Conservation (phyloP, 2,329 filamentous ascomycete genomes). For the Aspergillus transmontanensis region DNA sequence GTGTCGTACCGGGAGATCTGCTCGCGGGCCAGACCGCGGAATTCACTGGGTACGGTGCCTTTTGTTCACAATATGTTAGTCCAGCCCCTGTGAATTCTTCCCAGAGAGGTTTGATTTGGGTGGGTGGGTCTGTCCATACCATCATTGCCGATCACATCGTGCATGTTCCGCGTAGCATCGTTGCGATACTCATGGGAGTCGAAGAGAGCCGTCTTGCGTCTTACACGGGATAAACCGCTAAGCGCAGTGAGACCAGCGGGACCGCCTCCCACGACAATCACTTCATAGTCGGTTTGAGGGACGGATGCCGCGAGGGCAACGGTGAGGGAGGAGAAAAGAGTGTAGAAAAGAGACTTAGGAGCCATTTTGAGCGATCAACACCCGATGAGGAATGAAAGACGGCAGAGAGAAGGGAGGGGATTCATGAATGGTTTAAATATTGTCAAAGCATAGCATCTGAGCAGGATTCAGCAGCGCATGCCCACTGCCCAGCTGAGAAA, state of each 20-base stretch:
- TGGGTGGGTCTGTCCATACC: conserved; percentile 42
- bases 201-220: conserved; percentile 57
- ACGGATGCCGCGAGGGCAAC: conserved; percentile 25
- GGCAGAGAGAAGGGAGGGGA: background rate
- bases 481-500: background rate
- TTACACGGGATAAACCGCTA: conserved; percentile 62
- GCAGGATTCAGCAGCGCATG: background rate
- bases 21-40: conserved; percentile 56
- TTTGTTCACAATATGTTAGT: too few relatives aligned
- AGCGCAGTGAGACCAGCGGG: conserved; percentile 58
- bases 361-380: conserved; percentile 15
- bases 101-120: too few relatives aligned
- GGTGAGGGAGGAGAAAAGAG: conserved; percentile 25
- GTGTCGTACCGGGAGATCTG: conserved; percentile 57
- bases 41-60: conserved; percentile 59
- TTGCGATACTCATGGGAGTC: conserved; percentile 64
- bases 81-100: too few relatives aligned
- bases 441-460: background rate
- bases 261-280: conserved; percentile 60
- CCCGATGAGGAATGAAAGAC: background rate
- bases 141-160: conserved; percentile 63
- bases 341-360: conserved; percentile 25
- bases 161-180: conserved; percentile 58
- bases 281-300: conserved; percentile 52
- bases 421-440: background rate